Conservation (phyloP, 768 basidiomycete species). For the Kwoniella pini region DNA sequence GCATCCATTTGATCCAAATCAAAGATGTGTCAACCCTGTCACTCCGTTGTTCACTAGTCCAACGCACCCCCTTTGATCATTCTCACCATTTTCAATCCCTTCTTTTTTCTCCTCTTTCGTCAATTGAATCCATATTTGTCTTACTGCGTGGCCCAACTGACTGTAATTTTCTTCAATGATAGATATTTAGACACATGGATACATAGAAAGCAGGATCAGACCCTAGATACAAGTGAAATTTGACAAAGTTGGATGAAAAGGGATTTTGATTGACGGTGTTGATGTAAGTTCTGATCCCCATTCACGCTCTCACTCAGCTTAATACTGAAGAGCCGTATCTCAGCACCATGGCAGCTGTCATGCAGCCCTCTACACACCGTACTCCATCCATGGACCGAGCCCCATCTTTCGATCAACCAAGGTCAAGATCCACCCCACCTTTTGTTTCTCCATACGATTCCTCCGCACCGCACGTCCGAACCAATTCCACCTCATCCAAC, state of each 20-base stretch:
- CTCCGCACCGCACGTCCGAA: slow-evolving; percentile 20
- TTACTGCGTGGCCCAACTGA: neutral
- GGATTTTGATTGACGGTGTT: neutral
- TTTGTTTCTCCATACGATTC: slow-evolving; percentile 31
- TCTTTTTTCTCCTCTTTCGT: neutral
- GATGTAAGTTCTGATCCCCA: neutral
- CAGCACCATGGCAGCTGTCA: slow-evolving; percentile 27
- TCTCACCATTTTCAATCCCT: neutral
- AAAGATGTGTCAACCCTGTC: no score
- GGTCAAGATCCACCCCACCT: slow-evolving; percentile 31
- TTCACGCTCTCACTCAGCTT: neutral
- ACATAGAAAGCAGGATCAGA: neutral
- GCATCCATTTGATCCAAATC: no score
- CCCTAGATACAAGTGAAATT: neutral
- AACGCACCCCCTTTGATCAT: slow-evolving; percentile 6
- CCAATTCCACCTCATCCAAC: slow-evolving; percentile 27
- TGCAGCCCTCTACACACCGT: slow-evolving; percentile 35
- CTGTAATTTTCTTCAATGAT: no score
- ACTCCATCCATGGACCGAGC: slow-evolving; percentile 46
- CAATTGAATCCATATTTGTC: neutral
- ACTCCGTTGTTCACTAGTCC: slow-evolving; percentile 6
- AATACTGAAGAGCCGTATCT: no score
- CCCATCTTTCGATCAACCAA: slow-evolving; percentile 42
- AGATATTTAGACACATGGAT: neutral
- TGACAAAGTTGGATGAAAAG: slow-evolving; percentile 3